Conservation (phyloP, 2,329 filamentous ascomycete species). For the Trichoderma endophyticum region DNA sequence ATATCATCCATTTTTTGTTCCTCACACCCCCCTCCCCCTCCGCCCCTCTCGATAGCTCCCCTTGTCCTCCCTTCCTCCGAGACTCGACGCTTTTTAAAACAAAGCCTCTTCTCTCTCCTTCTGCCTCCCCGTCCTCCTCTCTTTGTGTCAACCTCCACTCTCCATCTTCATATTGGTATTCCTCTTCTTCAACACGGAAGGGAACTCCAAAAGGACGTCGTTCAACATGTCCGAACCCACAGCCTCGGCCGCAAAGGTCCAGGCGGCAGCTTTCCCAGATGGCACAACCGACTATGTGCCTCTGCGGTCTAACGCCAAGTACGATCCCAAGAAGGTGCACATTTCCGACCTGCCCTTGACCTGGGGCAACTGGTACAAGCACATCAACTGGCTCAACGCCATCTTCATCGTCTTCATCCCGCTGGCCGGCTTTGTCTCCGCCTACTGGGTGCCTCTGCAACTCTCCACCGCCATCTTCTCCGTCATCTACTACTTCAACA, state of each 20-base stretch:
- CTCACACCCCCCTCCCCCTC: background rate
- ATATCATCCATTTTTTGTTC: constrained; percentile 9
- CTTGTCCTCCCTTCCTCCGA: background rate
- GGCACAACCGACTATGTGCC: constrained; percentile 56
- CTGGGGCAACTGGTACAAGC: constrained; percentile 80
- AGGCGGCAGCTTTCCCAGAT: constrained; percentile 46
- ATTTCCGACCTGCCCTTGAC: constrained; percentile 82
- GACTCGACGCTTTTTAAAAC: background rate
- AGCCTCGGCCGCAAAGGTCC: constrained; percentile 36
- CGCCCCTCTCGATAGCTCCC: background rate
- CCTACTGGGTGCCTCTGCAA: constrained; percentile 75
- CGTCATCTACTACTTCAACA: constrained; percentile 78
- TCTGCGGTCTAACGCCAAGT: constrained; percentile 40
- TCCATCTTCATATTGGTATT: background rate
- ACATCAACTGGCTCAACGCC: constrained; percentile 92
- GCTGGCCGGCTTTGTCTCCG: constrained; percentile 65
- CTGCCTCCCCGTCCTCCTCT: background rate
- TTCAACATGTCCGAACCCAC: constrained; percentile 37
- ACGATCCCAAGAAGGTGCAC: constrained; percentile 69
- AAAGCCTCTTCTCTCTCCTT: background rate
- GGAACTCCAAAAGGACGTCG: background rate
- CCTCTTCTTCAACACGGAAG: background rate
- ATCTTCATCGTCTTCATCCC: constrained; percentile 77
- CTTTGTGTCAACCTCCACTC: background rate
- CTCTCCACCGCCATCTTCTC: constrained; percentile 71